Conservation (phyloP, 192 early-diverging fungal species). For the Coemansia sp. region DNA sequence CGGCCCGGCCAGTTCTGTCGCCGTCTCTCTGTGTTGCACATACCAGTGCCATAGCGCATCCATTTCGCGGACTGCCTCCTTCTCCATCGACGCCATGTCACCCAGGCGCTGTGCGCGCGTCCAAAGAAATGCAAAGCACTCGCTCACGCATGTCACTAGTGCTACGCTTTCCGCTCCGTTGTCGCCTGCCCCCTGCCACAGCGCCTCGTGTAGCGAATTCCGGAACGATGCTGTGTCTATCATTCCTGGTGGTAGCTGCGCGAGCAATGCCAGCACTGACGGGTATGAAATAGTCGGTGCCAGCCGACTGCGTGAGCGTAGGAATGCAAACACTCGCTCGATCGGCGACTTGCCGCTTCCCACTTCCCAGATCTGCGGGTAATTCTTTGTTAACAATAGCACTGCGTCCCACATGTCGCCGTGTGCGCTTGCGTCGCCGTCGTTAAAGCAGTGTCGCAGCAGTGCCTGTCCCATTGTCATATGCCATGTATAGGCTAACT, state of each 20-base stretch:
- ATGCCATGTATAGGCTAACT: conserved; percentile 45
- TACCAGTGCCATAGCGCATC: conserved; percentile 55
- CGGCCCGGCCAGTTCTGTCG: conserved; percentile 31
- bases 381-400: conserved; percentile 70
- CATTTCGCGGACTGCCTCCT: conserved; percentile 36
- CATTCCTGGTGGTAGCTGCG: conserved; percentile 56
- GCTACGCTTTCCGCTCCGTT: conserved; percentile 20
- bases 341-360: conserved; percentile 46
- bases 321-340: conserved; percentile 65
- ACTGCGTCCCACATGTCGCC: conserved; percentile 87
- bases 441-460: conserved; percentile 65
- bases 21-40: conserved; percentile 29
- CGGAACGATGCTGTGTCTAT: conserved; percentile 36
- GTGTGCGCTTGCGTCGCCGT: conserved; percentile 71
- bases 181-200: conserved; percentile 40
- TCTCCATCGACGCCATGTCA: conserved; percentile 12
- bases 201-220: conserved; percentile 23
- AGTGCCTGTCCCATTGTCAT: conserved; percentile 59
- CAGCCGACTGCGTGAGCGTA: conserved; percentile 66
- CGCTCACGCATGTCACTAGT: conserved; percentile 38
- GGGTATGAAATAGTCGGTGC: conserved; percentile 69
- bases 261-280: conserved; percentile 72
- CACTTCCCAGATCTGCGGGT: conserved; percentile 60
- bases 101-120: conserved; percentile 19
- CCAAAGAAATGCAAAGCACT: conserved; percentile 52